Percentiles rank a stretch among this genome's conserved stretches.
phyloP scores from a whole-genome alignment of 495 filamentous ascomycete species.

The Bathelium albidoporum region DNA sequence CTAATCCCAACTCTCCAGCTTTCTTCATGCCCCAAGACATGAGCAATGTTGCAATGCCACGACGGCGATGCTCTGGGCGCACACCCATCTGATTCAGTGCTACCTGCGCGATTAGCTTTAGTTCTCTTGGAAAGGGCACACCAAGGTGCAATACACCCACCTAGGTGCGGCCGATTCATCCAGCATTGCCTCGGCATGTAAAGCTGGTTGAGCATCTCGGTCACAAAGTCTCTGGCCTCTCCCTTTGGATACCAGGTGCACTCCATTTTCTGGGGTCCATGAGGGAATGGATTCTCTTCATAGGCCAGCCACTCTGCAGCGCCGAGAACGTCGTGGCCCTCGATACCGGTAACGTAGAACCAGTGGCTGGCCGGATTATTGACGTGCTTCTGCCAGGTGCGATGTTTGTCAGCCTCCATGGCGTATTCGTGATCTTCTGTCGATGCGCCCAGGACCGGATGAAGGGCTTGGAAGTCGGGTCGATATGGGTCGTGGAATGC shows the following conservation, averaged over 20 bases:
- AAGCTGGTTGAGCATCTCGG: conserved; percentile 10
- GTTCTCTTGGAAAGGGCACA: not conserved
- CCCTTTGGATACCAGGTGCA: conserved; percentile 16
- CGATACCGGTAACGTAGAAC: conserved; percentile 12
- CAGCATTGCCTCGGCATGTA: conserved; percentile 9
- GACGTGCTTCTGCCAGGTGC: conserved; percentile 11
- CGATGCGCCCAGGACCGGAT: not conserved
- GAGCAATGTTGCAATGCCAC: not conserved
- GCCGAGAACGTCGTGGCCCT: conserved; percentile 6
- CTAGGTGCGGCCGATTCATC: conserved; percentile 12
- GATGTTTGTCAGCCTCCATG: conserved; percentile 10
- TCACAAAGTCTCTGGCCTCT: conserved; percentile 13
- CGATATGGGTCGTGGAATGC: not conserved
- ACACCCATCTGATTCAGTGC: not conserved
- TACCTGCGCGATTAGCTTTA: not conserved
- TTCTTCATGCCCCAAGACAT: not conserved
- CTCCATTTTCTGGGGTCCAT: conserved; percentile 2
- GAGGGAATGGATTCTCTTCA: conserved; percentile 11
- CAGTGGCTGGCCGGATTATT: conserved; percentile 11
- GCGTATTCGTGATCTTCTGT: not conserved
- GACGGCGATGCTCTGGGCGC: not conserved
- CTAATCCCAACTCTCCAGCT: not conserved
- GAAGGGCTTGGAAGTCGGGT: not conserved
- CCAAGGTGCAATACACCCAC: not conserved
- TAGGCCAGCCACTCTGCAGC: conserved; percentile 11